Evolutionary conservation across 1,284 basidiomycete species (phyloP).

Genomic region (Cronartium ribicola): DNA sequence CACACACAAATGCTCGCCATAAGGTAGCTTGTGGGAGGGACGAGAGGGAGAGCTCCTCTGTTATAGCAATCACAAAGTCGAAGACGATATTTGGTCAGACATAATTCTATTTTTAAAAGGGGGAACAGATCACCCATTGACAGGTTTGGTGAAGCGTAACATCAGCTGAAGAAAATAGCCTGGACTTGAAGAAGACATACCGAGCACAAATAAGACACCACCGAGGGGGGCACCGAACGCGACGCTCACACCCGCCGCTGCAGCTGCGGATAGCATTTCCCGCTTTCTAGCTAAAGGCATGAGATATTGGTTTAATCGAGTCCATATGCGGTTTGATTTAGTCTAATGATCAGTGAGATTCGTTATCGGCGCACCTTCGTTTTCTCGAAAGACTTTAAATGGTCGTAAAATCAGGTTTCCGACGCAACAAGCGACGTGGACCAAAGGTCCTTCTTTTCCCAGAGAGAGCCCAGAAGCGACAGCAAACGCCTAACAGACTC

Average conservation of each 20-base stretch:
- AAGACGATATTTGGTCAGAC: no score
- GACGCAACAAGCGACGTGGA: constrained; percentile 51
- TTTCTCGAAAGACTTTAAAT: constrained; percentile 35
- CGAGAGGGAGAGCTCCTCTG: constrained; percentile 53
- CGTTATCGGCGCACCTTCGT: constrained; percentile 33
- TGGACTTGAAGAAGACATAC: constrained; percentile 3
- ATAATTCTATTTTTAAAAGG: constrained; percentile 57
- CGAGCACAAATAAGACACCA: constrained; percentile 48
- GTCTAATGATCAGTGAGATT: neutral
- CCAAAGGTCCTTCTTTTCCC: constrained; percentile 50
- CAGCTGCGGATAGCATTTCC: constrained; percentile 64
- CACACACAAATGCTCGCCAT: constrained; percentile 71
- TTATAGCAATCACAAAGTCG: neutral
- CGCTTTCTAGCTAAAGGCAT: constrained; percentile 61
- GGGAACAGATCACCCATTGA: constrained; percentile 13
- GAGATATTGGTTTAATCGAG: neutral
- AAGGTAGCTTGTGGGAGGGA: constrained; percentile 66
- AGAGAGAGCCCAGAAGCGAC: constrained; percentile 38
- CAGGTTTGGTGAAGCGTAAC: neutral
- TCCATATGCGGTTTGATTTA: neutral
- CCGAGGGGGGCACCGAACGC: constrained; percentile 70
- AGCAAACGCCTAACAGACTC: constrained; percentile 46
- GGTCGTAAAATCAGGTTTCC: constrained; percentile 48
- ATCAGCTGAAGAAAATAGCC: neutral
- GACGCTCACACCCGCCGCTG: constrained; percentile 68